A percentile compares a stretch with the other conserved stretches of the same genome.
Evolutionary conservation across 139 green algal genomes (phyloP).

Genomic region (Micractinium conductrix): DNA sequence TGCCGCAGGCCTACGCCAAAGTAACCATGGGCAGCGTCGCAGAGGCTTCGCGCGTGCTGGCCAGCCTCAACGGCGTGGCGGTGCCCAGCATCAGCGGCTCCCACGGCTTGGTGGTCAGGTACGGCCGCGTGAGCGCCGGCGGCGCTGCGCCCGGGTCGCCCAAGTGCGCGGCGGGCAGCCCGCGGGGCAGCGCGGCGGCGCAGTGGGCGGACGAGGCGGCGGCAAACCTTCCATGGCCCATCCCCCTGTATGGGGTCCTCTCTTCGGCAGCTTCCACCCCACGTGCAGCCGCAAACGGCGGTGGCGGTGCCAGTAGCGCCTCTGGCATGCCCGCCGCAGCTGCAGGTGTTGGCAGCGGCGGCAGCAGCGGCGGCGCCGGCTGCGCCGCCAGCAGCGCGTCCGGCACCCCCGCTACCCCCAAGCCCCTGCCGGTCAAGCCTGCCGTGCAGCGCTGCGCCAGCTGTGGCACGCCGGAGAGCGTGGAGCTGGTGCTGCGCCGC

Average conservation of each 20-base stretch:
- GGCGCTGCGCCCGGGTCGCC: neutral
- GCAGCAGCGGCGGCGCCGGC: neutral
- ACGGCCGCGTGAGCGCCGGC: neutral
- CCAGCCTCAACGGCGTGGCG: neutral
- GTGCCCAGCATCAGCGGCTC: neutral
- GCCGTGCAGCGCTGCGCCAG: conserved; percentile 11
- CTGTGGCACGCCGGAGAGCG: neutral
- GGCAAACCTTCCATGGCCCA: neutral
- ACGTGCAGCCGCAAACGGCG: no score
- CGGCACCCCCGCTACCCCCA: neutral
- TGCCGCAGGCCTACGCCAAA: conserved; percentile 4
- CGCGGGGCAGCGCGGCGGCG: no score
- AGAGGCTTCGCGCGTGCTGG: neutral
- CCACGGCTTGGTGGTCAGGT: neutral
- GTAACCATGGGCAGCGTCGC: conserved; percentile 5
- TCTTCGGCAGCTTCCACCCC: no score
- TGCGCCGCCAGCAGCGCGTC: conserved; percentile 1
- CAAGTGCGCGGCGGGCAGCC: neutral
- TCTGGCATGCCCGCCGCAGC: neutral
- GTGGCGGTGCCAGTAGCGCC: no score
- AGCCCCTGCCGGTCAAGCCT: no score
- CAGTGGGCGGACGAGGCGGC: no score
- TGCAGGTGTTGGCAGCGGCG: no score
- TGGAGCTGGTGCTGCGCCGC: neutral
- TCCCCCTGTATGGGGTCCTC: neutral